Evolutionary conservation across 306 rosid species (phyloP), one percentile per base, ranked within the genome.

Genomic region (Coriaria nepalensis): DNA sequence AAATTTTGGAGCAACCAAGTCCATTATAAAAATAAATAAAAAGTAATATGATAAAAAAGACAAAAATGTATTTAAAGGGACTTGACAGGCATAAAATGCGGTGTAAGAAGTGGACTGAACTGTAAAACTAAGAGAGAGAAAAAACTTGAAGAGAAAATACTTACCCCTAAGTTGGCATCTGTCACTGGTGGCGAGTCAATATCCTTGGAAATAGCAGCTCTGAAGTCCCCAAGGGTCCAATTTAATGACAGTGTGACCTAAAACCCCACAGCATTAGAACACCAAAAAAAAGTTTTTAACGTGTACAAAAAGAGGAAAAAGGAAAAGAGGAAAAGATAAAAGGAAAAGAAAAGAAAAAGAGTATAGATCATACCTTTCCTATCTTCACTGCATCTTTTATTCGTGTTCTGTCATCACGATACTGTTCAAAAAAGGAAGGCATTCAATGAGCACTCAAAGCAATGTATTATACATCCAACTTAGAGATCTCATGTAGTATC

Each of bases 371-470:
- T 80, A 87, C 96, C 96, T 83, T 87, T 55, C 83, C 77, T 57
- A 68, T 72, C 79, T 87, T 87, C 69, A 83, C 68, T 10, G 83
- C 81, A 66, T 87, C 88, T 68, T 80, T 80, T 60, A 80, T 60
- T 66, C 64, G 79, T 53, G 71, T 60, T 72, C 68, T 87, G 41
- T 87, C 96, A 43, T 81, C 85, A 38, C 60, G 78, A 72, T 73
- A 87, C 96, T 87, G 96, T 43, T 62, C 63, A 52, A 62, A 34
- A 60, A 10, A 47, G 43, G 55, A 6, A 45, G 40, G 49, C 6
- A 20, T 3, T 20, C 29, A 20, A 20, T 20, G 29, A 20, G 29
- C 29, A 20, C 29, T 20, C 29, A 20, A 20, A 20, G 29, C 29
- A 20, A 20, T 20, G 29, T 20, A 20, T 20, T 20, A n/a, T n/a